Evolutionary conservation across 2,329 filamentous ascomycete genomes (phyloP).

Genomic region (Fusarium staphyleae): DNA sequence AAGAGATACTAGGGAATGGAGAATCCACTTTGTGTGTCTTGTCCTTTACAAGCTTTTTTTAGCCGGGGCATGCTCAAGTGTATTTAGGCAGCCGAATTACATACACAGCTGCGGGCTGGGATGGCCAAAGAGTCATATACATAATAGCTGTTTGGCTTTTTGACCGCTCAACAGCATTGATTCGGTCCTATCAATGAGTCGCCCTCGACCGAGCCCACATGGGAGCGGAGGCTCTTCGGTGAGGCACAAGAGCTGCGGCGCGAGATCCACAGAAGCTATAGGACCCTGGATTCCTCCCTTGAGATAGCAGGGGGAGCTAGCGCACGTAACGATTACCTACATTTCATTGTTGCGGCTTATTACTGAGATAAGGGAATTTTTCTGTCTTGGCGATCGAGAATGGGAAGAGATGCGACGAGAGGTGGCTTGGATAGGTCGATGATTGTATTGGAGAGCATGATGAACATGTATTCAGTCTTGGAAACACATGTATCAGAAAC

Average conservation of each 20-base stretch:
- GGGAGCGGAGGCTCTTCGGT: conserved; percentile 41
- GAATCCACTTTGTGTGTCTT: conserved; percentile 26
- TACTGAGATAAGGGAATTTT: conserved; percentile 5
- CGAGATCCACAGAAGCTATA: conserved; percentile 31
- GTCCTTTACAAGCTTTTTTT: conserved; percentile 10
- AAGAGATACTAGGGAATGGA: conserved; percentile 10
- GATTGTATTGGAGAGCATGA: not conserved
- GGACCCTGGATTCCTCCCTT: conserved; percentile 32
- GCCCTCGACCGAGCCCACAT: conserved; percentile 36
- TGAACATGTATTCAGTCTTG: not conserved
- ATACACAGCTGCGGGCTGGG: conserved; percentile 18
- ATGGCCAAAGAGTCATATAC: conserved; percentile 31
- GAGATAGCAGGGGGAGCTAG: conserved; percentile 29
- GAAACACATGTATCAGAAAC: not conserved
- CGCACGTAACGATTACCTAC: conserved; percentile 36
- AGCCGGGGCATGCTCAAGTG: conserved; percentile 1
- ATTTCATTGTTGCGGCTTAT: conserved; percentile 30
- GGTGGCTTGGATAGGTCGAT: not conserved
- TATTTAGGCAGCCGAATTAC: conserved; percentile 19
- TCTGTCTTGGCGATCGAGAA: not conserved
- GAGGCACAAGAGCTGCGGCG: conserved; percentile 23
- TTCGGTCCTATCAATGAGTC: conserved; percentile 34
- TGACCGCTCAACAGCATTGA: conserved; percentile 16
- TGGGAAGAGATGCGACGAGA: not conserved
- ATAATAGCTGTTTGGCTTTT: conserved; percentile 21